A percentile compares a stretch with the other conserved stretches of the same genome.
phyloP scores from a whole-genome alignment of 768 basidiomycete species.

The Mycena polygramma region DNA sequence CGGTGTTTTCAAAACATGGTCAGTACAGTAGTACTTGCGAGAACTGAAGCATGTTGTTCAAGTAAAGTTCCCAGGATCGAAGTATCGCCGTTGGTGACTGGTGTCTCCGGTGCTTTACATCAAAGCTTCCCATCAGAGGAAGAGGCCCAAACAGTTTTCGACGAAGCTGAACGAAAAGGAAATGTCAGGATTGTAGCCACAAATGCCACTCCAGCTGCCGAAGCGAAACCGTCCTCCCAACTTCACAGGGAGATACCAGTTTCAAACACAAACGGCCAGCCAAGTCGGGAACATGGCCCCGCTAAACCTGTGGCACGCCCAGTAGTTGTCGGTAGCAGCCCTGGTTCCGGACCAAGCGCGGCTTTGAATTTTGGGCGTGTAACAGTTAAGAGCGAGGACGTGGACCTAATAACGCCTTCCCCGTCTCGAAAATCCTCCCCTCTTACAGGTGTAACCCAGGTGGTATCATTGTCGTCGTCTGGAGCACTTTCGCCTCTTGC shows the following conservation, averaged over 20 bases:
- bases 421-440: constrained; percentile 8
- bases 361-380: not conserved
- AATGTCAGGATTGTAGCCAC: constrained; percentile 44
- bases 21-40: constrained; percentile 26
- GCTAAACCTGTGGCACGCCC: not conserved
- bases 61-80: constrained; percentile 55
- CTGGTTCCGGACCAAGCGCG: not conserved
- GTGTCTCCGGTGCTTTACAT: constrained; percentile 56
- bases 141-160: constrained; percentile 54
- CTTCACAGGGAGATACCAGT: not conserved
- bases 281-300: not conserved
- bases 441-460: constrained; percentile 13
- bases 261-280: not conserved
- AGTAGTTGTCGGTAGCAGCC: not conserved
- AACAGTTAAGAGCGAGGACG: constrained; percentile 7
- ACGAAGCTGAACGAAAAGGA: constrained; percentile 44
- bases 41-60: not conserved
- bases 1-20: constrained; percentile 58
- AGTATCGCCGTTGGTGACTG: constrained; percentile 56
- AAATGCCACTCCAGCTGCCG: not conserved
- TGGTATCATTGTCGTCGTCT: constrained; percentile 14
- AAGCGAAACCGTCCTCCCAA: not conserved
- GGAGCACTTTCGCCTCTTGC: constrained; percentile 15
- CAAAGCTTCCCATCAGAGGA: constrained; percentile 59
- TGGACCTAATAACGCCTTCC: not conserved